Conservation (phyloP, 2,329 filamentous ascomycete genomes). For the Magnaporthiopsis incrustans region DNA sequence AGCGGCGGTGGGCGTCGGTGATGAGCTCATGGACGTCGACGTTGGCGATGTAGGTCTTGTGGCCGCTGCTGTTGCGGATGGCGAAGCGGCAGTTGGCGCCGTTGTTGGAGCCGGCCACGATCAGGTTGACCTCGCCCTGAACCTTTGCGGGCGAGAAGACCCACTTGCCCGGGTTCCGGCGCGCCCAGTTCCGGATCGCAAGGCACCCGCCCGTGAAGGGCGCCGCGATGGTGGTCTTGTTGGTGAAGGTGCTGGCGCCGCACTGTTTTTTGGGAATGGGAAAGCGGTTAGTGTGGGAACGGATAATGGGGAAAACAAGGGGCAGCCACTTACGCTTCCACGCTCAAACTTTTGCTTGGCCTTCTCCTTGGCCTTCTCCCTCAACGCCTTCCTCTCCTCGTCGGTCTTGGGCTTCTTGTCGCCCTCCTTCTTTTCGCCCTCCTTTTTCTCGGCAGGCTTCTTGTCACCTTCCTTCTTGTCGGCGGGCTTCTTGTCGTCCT, state of each 20-base stretch:
- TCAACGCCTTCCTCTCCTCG: not conserved
- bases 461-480: not conserved
- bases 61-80: not conserved
- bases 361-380: not conserved
- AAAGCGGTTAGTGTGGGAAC: not conserved
- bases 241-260: slow-evolving; percentile 2
- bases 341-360: not conserved
- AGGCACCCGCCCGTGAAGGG: slow-evolving; percentile 5
- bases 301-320: not conserved
- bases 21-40: not conserved
- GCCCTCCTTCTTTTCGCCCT: not conserved
- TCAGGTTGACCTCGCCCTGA: not conserved
- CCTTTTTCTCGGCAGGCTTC: not conserved
- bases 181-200: slow-evolving; percentile 3
- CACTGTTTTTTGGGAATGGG: not conserved
- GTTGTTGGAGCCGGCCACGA: slow-evolving; percentile 5
- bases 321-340: not conserved
- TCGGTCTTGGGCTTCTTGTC: slow-evolving; percentile 1
- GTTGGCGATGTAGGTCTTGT: not conserved
- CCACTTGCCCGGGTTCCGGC: slow-evolving; percentile 1
- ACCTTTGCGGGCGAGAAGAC: slow-evolving; percentile 1
- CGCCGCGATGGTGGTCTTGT: not conserved
- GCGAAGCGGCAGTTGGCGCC: slow-evolving; percentile 4
- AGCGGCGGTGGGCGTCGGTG: not conserved
- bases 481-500: not conserved